Conservation (phyloP, 805 yeast species). For the Soucietia sequanensis region DNA sequence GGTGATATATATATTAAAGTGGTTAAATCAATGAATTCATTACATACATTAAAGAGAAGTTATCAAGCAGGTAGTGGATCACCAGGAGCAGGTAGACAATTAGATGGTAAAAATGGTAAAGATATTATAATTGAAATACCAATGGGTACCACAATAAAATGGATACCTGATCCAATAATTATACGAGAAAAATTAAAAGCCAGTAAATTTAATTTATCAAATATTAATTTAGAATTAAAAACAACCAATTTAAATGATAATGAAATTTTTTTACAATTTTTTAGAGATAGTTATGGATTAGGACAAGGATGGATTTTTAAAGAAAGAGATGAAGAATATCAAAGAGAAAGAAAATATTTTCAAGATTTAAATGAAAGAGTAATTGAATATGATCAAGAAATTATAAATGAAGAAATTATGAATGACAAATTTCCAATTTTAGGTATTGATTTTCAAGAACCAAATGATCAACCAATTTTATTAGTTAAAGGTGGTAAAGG, state of each 20-base stretch:
- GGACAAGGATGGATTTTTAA: slow-evolving; percentile 92
- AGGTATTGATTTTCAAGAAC: slow-evolving; percentile 73
- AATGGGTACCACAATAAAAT: slow-evolving; percentile 80
- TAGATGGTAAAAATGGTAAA: slow-evolving; percentile 83
- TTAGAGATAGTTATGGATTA: slow-evolving; percentile 57
- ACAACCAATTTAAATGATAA: slow-evolving; percentile 16
- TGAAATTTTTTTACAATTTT: slow-evolving; percentile 43
- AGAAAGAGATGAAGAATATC: slow-evolving; percentile 72
- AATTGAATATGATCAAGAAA: slow-evolving; percentile 57
- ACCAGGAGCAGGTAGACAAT: slow-evolving; percentile 69
- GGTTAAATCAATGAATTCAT: slow-evolving; percentile 63
- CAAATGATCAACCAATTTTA: slow-evolving; percentile 64
- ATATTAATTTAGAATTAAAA: slow-evolving; percentile 32
- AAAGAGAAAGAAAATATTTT: slow-evolving; percentile 65
- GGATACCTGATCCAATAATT: slow-evolving; percentile 74
- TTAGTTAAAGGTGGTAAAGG: slow-evolving; percentile 86
- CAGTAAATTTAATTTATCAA: slow-evolving; percentile 13
- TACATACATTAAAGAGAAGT: slow-evolving; percentile 65
- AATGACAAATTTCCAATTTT: slow-evolving; percentile 72
- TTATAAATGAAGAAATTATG: slow-evolving; percentile 54
- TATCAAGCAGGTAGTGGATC: slow-evolving; percentile 74
- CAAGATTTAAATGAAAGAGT: slow-evolving; percentile 61
- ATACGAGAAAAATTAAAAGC: slow-evolving; percentile 31
- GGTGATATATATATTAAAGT: slow-evolving; percentile 87
- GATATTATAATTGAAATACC: slow-evolving; percentile 85